These are phyloP conservation scores for Phytophthora ramorum DNA, from an alignment of 352 stramenopile genomes.

Conservation along the genomic window DNA sequence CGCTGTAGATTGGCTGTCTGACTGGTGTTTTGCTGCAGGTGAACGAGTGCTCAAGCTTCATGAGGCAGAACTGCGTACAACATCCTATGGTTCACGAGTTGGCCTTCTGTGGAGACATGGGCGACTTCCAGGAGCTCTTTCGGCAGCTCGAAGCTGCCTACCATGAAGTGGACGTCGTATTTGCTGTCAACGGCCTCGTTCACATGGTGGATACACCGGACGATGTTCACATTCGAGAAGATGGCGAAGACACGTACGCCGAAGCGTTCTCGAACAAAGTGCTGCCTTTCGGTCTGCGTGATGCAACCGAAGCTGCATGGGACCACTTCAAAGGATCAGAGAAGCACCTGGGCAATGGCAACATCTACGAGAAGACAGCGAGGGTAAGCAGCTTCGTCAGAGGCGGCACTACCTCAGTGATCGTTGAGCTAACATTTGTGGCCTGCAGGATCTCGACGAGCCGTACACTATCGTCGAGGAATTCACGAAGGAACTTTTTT, in stretches of 20 bases:
- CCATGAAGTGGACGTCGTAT: constrained; percentile 32
- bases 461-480: constrained; percentile 21
- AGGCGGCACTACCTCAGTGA: neutral
- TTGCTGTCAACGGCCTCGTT: constrained; percentile 31
- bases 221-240: constrained; percentile 36
- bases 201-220: constrained; percentile 19
- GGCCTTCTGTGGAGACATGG: constrained; percentile 25
- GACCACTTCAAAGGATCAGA: constrained; percentile 33
- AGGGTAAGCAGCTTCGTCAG: constrained; percentile 12
- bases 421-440: neutral
- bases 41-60: constrained; percentile 20
- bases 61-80: constrained; percentile 14
- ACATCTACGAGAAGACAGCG: constrained; percentile 34
- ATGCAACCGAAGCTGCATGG: constrained; percentile 23
- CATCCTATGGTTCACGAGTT: constrained; percentile 13
- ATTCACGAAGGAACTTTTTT: constrained; percentile 30
- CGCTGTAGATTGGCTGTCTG: neutral
- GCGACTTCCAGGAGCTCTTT: constrained; percentile 29
- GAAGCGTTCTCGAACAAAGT: constrained; percentile 34
- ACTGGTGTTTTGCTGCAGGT: constrained; percentile 19
- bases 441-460: constrained; percentile 1
- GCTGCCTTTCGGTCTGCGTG: constrained; percentile 29
- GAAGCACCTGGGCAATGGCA: constrained; percentile 35
- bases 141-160: constrained; percentile 25
- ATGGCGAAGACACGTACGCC: constrained; percentile 29